These are phyloP conservation scores for Schrenkiella parvula DNA, from an alignment of 345 rosid genomes.

Conservation along the genomic window DNA sequence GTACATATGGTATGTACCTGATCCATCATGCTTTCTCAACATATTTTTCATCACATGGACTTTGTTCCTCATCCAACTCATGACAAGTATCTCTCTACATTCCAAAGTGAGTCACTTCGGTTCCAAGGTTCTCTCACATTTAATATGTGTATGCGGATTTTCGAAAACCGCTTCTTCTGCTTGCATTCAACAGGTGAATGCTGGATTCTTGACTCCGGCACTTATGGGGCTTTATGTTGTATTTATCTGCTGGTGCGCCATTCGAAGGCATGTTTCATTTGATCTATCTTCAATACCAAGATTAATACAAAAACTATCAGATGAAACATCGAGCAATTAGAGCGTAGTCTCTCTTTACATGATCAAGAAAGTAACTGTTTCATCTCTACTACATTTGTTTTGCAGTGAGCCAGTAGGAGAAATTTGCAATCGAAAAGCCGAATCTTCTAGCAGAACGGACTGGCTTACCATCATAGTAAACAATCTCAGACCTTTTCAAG, in stretches of 20 bases:
- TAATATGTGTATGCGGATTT: background rate
- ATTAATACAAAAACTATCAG: background rate
- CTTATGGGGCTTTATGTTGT: conserved; percentile 91
- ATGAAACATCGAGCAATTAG: background rate
- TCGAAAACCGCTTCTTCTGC: background rate
- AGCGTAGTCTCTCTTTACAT: background rate
- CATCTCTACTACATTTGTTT: background rate
- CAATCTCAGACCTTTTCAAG: background rate
- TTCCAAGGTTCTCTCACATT: background rate
- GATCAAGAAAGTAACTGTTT: background rate
- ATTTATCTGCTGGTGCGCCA: conserved; percentile 95
- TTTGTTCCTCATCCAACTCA: conserved; percentile 82
- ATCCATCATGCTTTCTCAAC: conserved; percentile 82
- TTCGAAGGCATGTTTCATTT: conserved; percentile 53
- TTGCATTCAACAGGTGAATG: conserved; percentile 50
- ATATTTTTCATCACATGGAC: conserved; percentile 93
- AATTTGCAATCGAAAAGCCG: conserved; percentile 78
- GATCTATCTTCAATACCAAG: background rate
- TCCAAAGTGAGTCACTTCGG: conserved; percentile 49
- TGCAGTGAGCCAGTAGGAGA: conserved; percentile 89
- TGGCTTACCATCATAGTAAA: conserved; percentile 93
- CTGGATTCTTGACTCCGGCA: conserved; percentile 76
- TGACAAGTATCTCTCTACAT: conserved; percentile 86
- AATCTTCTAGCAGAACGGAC: conserved; percentile 68
- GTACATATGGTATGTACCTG: conserved; percentile 98